Evolutionary conservation across 176 grass and related monocot species (phyloP).

Genomic region (Triticum urartu): DNA sequence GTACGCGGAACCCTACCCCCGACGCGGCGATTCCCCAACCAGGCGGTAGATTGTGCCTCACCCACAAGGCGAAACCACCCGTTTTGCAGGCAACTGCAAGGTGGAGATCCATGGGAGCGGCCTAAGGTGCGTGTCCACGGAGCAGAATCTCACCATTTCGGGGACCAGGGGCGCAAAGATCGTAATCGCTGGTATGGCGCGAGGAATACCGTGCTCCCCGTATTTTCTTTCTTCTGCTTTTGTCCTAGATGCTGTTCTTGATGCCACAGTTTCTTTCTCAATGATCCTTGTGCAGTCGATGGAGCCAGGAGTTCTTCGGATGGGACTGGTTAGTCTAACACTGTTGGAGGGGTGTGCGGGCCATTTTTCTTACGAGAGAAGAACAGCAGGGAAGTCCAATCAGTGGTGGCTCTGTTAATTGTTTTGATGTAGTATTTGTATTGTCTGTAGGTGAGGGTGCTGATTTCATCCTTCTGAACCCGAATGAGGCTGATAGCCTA

Average conservation of each 20-base stretch:
- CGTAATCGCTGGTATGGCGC: conserved; percentile 36
- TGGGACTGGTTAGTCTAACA: conserved; percentile 21
- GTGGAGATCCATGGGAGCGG: conserved; percentile 60
- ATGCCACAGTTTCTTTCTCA: neutral
- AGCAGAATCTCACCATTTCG: conserved; percentile 48
- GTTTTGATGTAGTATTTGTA: neutral
- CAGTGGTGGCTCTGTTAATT: neutral
- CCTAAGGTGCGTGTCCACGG: conserved; percentile 33
- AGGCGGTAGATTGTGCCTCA: neutral
- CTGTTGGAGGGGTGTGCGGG: neutral
- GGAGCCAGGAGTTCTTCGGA: conserved; percentile 24
- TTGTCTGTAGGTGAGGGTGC: conserved; percentile 8
- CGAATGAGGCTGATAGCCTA: conserved; percentile 47
- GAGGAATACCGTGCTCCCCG: neutral
- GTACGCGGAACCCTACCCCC: conserved; percentile 28
- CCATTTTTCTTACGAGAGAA: neutral
- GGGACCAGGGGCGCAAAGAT: conserved; percentile 51
- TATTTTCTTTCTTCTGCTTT: neutral
- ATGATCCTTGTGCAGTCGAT: conserved; percentile 38
- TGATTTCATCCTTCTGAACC: conserved; percentile 61
- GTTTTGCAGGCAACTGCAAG: conserved; percentile 63
- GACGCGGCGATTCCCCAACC: neutral
- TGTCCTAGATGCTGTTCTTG: neutral
- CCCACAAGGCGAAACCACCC: neutral
- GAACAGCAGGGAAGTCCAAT: neutral